These are phyloP conservation scores for Lentinula guzmanii DNA, from an alignment of 768 basidiomycete species.

Conservation along the genomic window DNA sequence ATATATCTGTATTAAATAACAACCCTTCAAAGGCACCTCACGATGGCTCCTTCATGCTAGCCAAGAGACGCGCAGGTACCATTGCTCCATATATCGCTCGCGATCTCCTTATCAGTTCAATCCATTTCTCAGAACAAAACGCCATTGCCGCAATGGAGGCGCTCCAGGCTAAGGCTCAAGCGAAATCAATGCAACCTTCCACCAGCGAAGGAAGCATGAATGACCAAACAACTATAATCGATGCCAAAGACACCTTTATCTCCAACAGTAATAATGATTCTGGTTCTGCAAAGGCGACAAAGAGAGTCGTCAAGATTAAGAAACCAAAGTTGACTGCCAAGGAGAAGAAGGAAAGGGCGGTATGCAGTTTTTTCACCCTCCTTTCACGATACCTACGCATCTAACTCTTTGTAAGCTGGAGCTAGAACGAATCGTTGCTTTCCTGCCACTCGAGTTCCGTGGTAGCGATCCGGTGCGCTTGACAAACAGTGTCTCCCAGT, in stretches of 20 bases:
- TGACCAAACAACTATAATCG: conserved; percentile 20
- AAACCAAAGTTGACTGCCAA: conserved; percentile 70
- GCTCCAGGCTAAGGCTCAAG: conserved; percentile 30
- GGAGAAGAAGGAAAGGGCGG: conserved; percentile 80
- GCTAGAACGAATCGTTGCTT: conserved; percentile 66
- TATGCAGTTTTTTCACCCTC: conserved; percentile 22
- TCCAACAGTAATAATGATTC: conserved; percentile 34
- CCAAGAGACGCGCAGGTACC: conserved; percentile 55
- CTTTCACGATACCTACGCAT: not conserved
- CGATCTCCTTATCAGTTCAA: not conserved
- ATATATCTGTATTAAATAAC: conserved; percentile 1
- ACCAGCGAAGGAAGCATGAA: conserved; percentile 14
- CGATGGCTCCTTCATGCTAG: conserved; percentile 52
- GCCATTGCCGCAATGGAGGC: conserved; percentile 52
- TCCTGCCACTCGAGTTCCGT: conserved; percentile 84
- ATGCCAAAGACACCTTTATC: conserved; percentile 33
- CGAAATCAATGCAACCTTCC: conserved; percentile 27
- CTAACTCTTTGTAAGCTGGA: conserved; percentile 33
- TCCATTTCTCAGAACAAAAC: conserved; percentile 44
- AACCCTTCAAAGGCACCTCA: conserved; percentile 43
- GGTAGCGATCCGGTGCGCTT: conserved; percentile 74
- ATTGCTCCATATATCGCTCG: not conserved
- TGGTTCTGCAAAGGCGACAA: conserved; percentile 32
- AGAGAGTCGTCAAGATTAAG: conserved; percentile 46
- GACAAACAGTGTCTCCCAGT: not conserved